Percentiles rank a stretch among this genome's conserved stretches.
Evolutionary conservation across 2,329 filamentous ascomycete species (phyloP).

Genomic region (Fusarium solani-melongenae): DNA sequence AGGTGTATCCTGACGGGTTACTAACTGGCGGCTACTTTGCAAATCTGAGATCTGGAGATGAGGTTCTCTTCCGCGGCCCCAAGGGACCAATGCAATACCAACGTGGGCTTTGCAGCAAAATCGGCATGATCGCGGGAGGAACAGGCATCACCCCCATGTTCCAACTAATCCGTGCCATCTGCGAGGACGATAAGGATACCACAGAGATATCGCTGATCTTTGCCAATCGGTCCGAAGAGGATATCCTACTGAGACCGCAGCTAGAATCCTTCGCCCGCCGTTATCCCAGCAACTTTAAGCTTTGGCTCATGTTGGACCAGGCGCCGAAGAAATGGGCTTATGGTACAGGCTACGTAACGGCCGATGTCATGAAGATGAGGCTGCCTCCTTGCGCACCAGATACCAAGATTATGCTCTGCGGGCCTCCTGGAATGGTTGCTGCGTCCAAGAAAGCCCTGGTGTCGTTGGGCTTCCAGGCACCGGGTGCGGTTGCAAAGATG

Average conservation of each 20-base stretch:
- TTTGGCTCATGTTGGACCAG: slow-evolving; percentile 66
- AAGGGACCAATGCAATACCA: slow-evolving; percentile 68
- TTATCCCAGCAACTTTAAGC: slow-evolving; percentile 64
- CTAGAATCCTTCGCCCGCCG: slow-evolving; percentile 63
- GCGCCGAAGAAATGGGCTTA: slow-evolving; percentile 59
- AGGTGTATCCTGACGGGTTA: slow-evolving; percentile 61
- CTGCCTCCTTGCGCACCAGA: slow-evolving; percentile 59
- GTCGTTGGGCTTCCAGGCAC: slow-evolving; percentile 61
- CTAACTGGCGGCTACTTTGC: slow-evolving; percentile 62
- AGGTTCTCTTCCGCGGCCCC: slow-evolving; percentile 64
- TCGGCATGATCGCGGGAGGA: slow-evolving; percentile 66
- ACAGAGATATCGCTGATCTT: slow-evolving; percentile 69
- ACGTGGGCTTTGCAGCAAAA: slow-evolving; percentile 53
- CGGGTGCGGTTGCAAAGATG: slow-evolving; percentile 62
- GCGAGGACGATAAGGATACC: slow-evolving; percentile 67
- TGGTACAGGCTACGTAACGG: slow-evolving; percentile 62
- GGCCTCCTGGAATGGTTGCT: slow-evolving; percentile 70
- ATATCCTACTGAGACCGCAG: slow-evolving; percentile 68
- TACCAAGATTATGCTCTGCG: slow-evolving; percentile 68
- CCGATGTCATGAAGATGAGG: slow-evolving; percentile 58
- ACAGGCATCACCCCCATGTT: slow-evolving; percentile 51
- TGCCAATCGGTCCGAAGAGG: slow-evolving; percentile 67
- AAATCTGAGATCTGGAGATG: slow-evolving; percentile 58
- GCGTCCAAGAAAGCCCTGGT: slow-evolving; percentile 63
- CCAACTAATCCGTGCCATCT: slow-evolving; percentile 72